phyloP scores from a whole-genome alignment of 768 basidiomycete genomes.

The Macrolepiota fuliginosa region DNA sequence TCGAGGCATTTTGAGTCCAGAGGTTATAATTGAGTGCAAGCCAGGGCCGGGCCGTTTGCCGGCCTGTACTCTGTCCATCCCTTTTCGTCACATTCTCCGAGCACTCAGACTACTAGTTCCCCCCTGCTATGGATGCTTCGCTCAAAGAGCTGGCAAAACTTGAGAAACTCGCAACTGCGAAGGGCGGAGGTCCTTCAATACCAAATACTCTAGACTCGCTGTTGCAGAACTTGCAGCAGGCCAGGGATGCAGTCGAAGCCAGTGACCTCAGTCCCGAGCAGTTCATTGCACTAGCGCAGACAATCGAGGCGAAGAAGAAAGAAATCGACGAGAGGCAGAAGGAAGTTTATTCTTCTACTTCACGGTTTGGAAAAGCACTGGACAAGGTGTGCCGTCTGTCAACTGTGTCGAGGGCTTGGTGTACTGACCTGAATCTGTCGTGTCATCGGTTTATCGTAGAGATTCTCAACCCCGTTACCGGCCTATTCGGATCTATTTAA shows the following conservation, averaged over 20 bases:
- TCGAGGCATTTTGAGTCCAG: slow-evolving; percentile 46
- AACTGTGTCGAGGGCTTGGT: background rate
- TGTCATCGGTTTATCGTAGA: slow-evolving; percentile 33
- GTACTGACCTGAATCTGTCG: background rate
- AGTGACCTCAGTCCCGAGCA: slow-evolving; percentile 48
- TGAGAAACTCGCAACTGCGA: slow-evolving; percentile 55
- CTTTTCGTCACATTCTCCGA: background rate
- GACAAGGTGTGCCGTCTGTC: slow-evolving; percentile 71
- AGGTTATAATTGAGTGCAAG: background rate
- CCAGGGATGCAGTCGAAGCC: slow-evolving; percentile 49
- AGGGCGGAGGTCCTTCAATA: slow-evolving; percentile 54
- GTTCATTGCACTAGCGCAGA: slow-evolving; percentile 48
- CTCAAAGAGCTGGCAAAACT: slow-evolving; percentile 80
- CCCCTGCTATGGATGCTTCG: slow-evolving; percentile 63
- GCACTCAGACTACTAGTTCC: background rate
- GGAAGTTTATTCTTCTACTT: slow-evolving; percentile 77
- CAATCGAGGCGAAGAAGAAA: slow-evolving; percentile 72
- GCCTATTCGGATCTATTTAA: slow-evolving; percentile 66
- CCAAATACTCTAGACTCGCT: slow-evolving; percentile 64
- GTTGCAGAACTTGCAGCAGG: slow-evolving; percentile 52
- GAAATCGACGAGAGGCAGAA: slow-evolving; percentile 88
- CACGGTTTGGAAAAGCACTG: slow-evolving; percentile 78
- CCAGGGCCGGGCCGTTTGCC: slow-evolving; percentile 1
- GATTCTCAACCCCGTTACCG: slow-evolving; percentile 59
- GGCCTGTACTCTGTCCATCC: background rate